Conservation (phyloP, 164 flowering plant species). For the Aristolochia contorta region DNA sequence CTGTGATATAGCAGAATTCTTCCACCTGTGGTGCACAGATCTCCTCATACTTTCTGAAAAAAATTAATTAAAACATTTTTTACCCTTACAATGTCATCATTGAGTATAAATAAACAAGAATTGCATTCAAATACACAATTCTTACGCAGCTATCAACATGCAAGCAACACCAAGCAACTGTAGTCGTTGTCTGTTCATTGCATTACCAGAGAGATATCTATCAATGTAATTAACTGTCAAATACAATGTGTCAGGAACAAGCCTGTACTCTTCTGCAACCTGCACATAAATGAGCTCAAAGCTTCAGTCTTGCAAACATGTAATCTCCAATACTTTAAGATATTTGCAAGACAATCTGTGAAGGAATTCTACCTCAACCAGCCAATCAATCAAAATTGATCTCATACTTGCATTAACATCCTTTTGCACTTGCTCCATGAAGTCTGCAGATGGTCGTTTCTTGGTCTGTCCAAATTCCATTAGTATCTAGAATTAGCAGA, state of each 20-base stretch:
- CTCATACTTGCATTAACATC: slow-evolving; percentile 92
- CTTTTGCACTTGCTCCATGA: slow-evolving; percentile 81
- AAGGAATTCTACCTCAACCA: slow-evolving; percentile 63
- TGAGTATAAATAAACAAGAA: not conserved
- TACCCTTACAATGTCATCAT: not conserved
- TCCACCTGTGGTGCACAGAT: slow-evolving; percentile 98
- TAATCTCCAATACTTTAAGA: not conserved
- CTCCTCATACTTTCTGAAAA: slow-evolving; percentile 89
- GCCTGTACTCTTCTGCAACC: slow-evolving; percentile 98
- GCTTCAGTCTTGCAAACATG: not conserved
- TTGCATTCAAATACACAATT: not conserved
- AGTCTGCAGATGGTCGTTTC: slow-evolving; percentile 82
- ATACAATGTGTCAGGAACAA: slow-evolving; percentile 86
- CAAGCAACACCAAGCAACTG: slow-evolving; percentile 94
- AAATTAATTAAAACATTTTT: not conserved
- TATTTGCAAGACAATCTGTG: not conserved
- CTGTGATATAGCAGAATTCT: slow-evolving; percentile 95
- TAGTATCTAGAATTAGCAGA: no score
- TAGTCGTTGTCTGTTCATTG: slow-evolving; percentile 62
- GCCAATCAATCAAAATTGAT: slow-evolving; percentile 89
- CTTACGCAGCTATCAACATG: slow-evolving; percentile 99
- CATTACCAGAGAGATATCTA: slow-evolving; percentile 85
- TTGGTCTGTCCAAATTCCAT: slow-evolving; percentile 35
- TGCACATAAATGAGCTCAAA: slow-evolving; percentile 14
- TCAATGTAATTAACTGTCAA: slow-evolving; percentile 91